Evolutionary conservation across 352 stramenopile genomes (phyloP).

Genomic region (Phytopythium boreale): DNA sequence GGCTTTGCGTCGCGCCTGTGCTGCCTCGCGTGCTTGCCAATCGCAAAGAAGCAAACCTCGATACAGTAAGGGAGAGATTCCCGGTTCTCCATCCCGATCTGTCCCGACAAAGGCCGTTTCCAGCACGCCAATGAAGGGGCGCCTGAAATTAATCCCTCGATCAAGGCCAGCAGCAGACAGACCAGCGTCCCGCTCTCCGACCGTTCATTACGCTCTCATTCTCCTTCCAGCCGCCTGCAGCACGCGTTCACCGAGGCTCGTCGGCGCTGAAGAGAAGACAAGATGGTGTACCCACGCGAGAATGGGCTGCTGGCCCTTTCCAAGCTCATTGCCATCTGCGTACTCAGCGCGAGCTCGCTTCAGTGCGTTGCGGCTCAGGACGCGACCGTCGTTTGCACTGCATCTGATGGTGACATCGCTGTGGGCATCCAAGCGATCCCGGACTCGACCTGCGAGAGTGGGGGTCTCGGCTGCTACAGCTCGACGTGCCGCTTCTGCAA

Average conservation of each 20-base stretch:
- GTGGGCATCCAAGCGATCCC: constrained; percentile 27
- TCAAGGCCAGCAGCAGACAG: neutral
- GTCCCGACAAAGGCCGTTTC: neutral
- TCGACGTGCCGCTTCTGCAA: constrained; percentile 38
- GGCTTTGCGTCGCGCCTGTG: neutral
- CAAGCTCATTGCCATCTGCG: neutral
- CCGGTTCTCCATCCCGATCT: neutral
- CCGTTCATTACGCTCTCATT: neutral
- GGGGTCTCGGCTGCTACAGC: constrained; percentile 36
- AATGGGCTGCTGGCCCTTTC: neutral
- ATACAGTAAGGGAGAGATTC: neutral
- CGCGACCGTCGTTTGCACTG: constrained; percentile 2
- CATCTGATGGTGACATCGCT: constrained; percentile 25
- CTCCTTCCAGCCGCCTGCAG: neutral
- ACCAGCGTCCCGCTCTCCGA: neutral
- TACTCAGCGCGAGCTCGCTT: neutral
- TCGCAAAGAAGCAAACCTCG: neutral
- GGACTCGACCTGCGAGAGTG: constrained; percentile 22
- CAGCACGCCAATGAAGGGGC: neutral
- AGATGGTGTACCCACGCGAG: constrained; percentile 1
- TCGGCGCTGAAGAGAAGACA: constrained; percentile 2
- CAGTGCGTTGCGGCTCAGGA: neutral
- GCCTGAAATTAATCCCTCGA: neutral
- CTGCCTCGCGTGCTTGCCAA: neutral
- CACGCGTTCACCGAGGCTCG: neutral